Base-by-base conservation (phyloP, 495 filamentous ascomycete species). In the Lichenothelia convexa region DNA sequence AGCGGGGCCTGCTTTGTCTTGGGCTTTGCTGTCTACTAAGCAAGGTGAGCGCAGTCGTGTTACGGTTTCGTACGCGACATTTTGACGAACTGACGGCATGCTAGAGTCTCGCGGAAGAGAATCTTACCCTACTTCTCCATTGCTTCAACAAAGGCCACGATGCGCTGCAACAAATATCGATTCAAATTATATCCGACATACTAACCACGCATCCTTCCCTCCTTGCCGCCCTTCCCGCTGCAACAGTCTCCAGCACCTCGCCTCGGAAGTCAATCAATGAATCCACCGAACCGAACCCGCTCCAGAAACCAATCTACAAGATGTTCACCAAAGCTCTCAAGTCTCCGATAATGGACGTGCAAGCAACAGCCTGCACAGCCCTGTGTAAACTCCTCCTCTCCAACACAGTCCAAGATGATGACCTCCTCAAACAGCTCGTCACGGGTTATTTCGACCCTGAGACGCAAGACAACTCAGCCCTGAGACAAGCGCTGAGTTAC, bases 171-270 rank as follows among this genome's bases (percentile, higher is more conserved):
- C 77, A 80, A 23, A 89, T 82, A 2, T 80, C 87, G 0, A 59
- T 95, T 22, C 80, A 94, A 33, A 89, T 92, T 43, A 69, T 95
- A n/a, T 79, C 80, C 21, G 89, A 97, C 55, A 89, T 95, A 55
- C 63, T 95, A 19, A 80, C 78, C 21, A 76, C 80, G 1, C 85
- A 94, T 43, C 84, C 84, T 18, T 69, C 78, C 0, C 67, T 86
- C 22, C 70, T 93, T 15, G 34, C 53, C 19, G 40, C 45, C 4
- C 9, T 18, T 18, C 35, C 40, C 1, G 12, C 32, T n/a, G 15
- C 40, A 13, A 22, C 43, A 13, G 21, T 29, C 8, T 35, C 32
- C 15, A 22, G 41, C 16, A 8, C 1, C 8, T 39, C 34, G 20
- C n/a, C n/a, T n/a, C n/a, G n/a, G n/a, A n/a, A n/a, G n/a, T n/a